phyloP scores from a whole-genome alignment of 371 early-diverging fungal genomes.

The Mucor circinelloides region DNA sequence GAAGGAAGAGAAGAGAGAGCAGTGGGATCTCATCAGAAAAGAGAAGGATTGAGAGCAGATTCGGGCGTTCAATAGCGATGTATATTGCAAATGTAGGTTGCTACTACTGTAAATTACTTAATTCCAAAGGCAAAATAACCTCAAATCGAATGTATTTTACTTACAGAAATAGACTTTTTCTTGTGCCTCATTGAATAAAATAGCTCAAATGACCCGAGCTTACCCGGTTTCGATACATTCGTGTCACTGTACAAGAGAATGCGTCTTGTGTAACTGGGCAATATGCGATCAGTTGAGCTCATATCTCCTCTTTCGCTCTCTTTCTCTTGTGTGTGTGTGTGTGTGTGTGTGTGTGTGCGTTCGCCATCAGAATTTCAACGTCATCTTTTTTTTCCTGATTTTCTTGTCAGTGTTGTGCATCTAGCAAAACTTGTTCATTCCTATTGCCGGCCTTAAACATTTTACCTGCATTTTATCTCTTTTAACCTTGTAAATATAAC shows the following conservation, averaged over 20 bases:
- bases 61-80: not conserved
- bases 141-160: conserved; percentile 2
- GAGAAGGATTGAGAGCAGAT: conserved; percentile 2
- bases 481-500: not conserved
- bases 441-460: not conserved
- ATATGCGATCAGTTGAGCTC: not conserved
- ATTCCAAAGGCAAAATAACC: conserved; percentile 21
- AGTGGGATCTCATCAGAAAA: not conserved
- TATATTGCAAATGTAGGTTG: not conserved
- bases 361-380: not conserved
- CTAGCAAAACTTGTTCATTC: not conserved
- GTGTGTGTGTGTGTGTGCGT: not conserved
- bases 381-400: not conserved
- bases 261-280: not conserved
- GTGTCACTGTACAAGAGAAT: not conserved
- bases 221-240: not conserved
- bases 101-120: not conserved
- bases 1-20: conserved; percentile 1
- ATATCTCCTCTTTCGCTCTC: not conserved
- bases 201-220: conserved; percentile 13
- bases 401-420: not conserved
- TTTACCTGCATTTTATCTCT: not conserved
- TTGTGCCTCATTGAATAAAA: not conserved
- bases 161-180: conserved; percentile 5
- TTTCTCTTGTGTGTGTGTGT: too few relatives aligned